Conservation (phyloP, 208 protist species). For the Acanthamoeba sp. region DNA sequence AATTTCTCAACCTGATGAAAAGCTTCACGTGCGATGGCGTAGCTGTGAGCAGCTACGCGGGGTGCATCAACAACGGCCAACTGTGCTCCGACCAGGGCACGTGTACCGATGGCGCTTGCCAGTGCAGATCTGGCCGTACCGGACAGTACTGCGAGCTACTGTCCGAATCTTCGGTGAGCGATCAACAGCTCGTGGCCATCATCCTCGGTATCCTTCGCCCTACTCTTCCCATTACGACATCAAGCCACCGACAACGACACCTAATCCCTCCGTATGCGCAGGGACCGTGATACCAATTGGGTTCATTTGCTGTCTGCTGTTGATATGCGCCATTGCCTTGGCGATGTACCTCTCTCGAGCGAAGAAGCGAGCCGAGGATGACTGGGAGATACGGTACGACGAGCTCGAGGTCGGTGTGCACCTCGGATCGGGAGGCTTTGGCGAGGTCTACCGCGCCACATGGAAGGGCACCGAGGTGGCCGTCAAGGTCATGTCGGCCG, state of each 20-base stretch:
- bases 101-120: background rate
- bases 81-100: background rate
- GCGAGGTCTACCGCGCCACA: too few relatives aligned
- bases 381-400: background rate
- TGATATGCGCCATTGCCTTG: background rate
- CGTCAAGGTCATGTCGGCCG: too few relatives aligned
- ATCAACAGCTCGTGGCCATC: background rate
- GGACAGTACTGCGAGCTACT: background rate
- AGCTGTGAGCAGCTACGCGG: background rate
- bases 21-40: constrained; percentile 14
- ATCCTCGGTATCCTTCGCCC: background rate
- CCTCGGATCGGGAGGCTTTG: too few relatives aligned
- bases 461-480: too few relatives aligned
- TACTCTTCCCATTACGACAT: too few relatives aligned
- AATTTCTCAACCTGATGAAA: background rate
- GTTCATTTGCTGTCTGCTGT: background rate
- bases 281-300: background rate
- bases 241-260: background rate
- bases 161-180: background rate
- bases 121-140: background rate
- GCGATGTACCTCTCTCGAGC: background rate
- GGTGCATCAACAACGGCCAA: background rate
- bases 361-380: background rate
- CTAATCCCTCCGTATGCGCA: background rate
- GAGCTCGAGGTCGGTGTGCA: too few relatives aligned